Percentiles rank a stretch among this genome's conserved stretches.
Conservation (phyloP, 2,329 filamentous ascomycete species). For the Penicillium sp. region DNA sequence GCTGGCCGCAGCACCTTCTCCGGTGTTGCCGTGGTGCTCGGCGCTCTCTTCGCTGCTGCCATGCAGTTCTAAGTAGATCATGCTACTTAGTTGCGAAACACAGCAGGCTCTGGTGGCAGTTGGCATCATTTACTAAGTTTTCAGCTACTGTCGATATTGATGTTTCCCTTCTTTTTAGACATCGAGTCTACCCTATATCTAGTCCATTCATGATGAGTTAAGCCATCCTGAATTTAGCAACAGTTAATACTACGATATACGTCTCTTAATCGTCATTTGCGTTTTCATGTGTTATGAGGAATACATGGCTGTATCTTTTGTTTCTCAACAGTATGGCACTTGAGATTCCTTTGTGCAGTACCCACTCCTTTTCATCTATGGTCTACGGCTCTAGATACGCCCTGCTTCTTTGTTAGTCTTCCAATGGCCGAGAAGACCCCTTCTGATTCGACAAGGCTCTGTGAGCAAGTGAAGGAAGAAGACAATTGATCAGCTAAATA, state of each 20-base stretch:
- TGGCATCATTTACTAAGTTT: background rate
- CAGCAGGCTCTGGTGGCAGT: background rate
- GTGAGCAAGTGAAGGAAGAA: no score
- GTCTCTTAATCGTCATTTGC: background rate
- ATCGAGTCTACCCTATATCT: background rate
- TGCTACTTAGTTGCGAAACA: background rate
- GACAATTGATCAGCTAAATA: no score
- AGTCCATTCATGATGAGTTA: background rate
- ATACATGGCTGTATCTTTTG: background rate
- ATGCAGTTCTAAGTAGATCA: constrained; percentile 22
- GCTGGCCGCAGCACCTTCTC: constrained; percentile 24
- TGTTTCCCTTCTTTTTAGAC: constrained; percentile 1
- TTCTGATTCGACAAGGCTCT: no score
- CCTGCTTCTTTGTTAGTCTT: no score
- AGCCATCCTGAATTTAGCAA: constrained; percentile 1
- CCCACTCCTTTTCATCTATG: no score
- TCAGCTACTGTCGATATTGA: background rate
- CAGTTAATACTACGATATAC: constrained; percentile 2
- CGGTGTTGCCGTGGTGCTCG: constrained; percentile 20
- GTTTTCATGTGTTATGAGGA: constrained; percentile 2
- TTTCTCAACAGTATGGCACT: no score
- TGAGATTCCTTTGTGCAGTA: no score
- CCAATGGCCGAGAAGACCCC: no score
- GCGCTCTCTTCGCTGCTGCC: constrained; percentile 18
- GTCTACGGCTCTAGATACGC: no score